Base-by-base conservation (phyloP, 768 basidiomycete species). In the Pleurotus ostreatus region DNA sequence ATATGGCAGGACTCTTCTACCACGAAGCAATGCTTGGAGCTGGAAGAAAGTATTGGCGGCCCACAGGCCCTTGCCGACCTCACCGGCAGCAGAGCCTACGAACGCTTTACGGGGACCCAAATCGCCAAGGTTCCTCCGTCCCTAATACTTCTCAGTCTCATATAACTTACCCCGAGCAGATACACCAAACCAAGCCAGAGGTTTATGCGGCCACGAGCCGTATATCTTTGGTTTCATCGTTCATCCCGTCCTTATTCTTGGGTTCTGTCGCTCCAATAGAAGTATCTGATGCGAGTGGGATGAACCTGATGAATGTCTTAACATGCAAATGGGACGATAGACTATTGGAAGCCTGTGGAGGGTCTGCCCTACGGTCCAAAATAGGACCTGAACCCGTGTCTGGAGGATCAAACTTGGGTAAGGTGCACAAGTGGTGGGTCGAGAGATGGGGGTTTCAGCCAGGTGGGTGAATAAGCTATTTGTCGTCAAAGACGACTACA, bases 1-100 rank as follows among this genome's bases (percentile, higher is more conserved):
- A 94, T 94, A 64, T 95, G 93, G 92, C 92, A 94, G 67, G 93
- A 94, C 69, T 91, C 90, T 1, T 92, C 90, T 0, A 94, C 92
- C 0, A 86, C 84, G 0, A 70, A 72, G 43, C 90, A 94, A 61
- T 94, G 92, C 65, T 72, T 72, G 55, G 78, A 76, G 57, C 71
- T 94, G 43, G 89, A 93, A 63, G 77, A 74, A 0, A 77, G 74
- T 38, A 71, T 88, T 8, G 91, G 91, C 38, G 89, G 90, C 4
- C 70, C 86, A 0, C 86, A 88, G 58, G 80, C 70, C 4, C 74
- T 95, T 6, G 85, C 92, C 7, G 82, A 88, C 65, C 70, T 88
- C 11, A 89, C 89, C 6, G 93, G 93, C 4, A 89, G 88, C 67
- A 78, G 88, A 46, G 92, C 91, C 1, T 92, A 94, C 65, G 89